Evolutionary conservation across 2,329 filamentous ascomycete species (phyloP).

Genomic region (Penicillium freii): DNA sequence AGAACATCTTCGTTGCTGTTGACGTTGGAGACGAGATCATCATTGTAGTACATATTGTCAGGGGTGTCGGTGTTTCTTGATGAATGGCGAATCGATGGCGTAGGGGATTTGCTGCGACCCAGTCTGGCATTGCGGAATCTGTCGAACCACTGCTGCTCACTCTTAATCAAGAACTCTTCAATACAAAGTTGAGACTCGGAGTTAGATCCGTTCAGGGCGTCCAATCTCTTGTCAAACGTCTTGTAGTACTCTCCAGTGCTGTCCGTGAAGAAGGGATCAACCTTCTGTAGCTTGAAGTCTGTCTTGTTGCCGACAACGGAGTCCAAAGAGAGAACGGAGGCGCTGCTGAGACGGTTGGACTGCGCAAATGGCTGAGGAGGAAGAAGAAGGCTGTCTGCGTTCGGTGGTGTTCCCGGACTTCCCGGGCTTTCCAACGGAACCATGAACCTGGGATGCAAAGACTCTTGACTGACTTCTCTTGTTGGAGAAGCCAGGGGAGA

Average conservation of each 20-base stretch:
- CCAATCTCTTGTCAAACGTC: slow-evolving; percentile 57
- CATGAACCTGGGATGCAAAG: slow-evolving; percentile 18
- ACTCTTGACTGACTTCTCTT: slow-evolving; percentile 25
- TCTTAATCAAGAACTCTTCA: slow-evolving; percentile 63
- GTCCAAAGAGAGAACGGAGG: slow-evolving; percentile 55
- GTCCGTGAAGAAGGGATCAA: slow-evolving; percentile 67
- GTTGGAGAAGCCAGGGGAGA: slow-evolving; percentile 1
- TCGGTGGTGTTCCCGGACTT: slow-evolving; percentile 29
- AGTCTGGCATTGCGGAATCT: slow-evolving; percentile 59
- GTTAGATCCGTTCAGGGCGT: slow-evolving; percentile 55
- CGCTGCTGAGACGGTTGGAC: slow-evolving; percentile 39
- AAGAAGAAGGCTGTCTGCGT: slow-evolving; percentile 32
- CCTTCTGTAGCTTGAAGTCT: slow-evolving; percentile 62
- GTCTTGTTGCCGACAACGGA: slow-evolving; percentile 60
- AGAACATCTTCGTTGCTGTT: slow-evolving; percentile 36
- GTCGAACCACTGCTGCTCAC: slow-evolving; percentile 66
- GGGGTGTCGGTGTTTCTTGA: slow-evolving; percentile 36
- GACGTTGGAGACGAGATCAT: slow-evolving; percentile 31
- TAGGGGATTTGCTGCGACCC: slow-evolving; percentile 48
- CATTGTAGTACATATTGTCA: slow-evolving; percentile 42
- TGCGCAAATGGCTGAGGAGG: slow-evolving; percentile 30
- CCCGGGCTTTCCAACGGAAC: slow-evolving; percentile 26
- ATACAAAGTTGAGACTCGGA: slow-evolving; percentile 61
- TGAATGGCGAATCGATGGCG: slow-evolving; percentile 33
- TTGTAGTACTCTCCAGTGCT: slow-evolving; percentile 60